A percentile compares a stretch with the other conserved stretches of the same genome.
phyloP scores from a whole-genome alignment of 179 eudicot genomes.

The Spinacia oleracea region DNA sequence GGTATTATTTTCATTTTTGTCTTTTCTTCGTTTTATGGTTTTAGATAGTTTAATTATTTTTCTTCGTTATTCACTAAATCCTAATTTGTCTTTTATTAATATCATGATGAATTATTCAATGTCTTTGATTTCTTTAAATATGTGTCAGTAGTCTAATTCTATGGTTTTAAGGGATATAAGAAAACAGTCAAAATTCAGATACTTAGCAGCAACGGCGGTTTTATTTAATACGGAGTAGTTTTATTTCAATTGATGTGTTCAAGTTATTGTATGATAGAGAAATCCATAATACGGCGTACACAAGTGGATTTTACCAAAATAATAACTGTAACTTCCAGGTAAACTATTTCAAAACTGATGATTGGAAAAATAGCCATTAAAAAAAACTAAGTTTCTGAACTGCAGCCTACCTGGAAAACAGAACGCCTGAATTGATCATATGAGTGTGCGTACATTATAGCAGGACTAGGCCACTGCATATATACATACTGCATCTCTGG shows the following conservation, averaged over 20 bases:
- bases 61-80: no score
- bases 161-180: no score
- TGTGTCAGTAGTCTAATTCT: no score
- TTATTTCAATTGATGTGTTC: not conserved
- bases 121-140: no score
- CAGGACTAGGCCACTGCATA: conserved; percentile 83
- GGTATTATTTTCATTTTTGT: no score
- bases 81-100: no score
- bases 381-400: not conserved
- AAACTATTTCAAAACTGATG: not conserved
- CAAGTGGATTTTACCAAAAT: not conserved
- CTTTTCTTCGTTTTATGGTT: no score
- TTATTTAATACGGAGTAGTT: no score
- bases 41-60: no score
- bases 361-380: not conserved
- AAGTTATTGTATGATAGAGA: not conserved
- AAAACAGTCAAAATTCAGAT: no score
- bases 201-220: no score
- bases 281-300: not conserved
- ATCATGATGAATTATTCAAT: no score
- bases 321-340: not conserved
- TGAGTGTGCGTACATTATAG: conserved; percentile 82
- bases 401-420: conserved; percentile 41
- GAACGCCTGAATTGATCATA: conserved; percentile 47
- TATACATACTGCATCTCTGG: conserved; percentile 64